Base-by-base conservation (phyloP, 352 stramenopile genomes). In the Globisporangium ultimum region DNA sequence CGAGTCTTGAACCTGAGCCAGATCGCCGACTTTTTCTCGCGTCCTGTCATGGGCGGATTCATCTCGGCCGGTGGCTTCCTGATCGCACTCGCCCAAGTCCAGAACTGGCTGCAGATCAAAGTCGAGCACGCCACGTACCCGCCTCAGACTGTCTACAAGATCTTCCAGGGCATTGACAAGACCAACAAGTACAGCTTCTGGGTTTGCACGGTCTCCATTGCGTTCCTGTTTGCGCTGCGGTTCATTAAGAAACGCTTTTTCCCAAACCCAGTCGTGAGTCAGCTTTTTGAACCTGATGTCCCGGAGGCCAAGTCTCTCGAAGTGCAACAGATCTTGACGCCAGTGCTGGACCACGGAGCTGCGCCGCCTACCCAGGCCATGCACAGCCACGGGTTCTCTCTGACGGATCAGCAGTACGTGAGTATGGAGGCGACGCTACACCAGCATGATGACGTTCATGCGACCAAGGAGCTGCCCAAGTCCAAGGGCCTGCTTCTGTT, bases 31-130 rank as follows among this genome's bases (percentile, higher is more conserved):
- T 95, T 98, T 67, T 83, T 97, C 61, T 91, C 82, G 0, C 81
- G 93, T 53, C 86, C 91, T 2, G 88, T 97, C 51, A 82, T 97
- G 63, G 89, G 80, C 12, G 89, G 89, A 36, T 98, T 98, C 66
- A 95, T 93, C 47, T 93, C 80, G 13, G 89, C 74, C 38, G 87
- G 84, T 6, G 85, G 87, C 20, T 72, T 98, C 43, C 80, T 96
- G 55, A 98, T 98, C 70, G 88, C 80, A 24, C 76, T 92, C 32
- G 93, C 83, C n/a, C 87, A 98, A 70, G 60, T 97, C 11, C 86
- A 88, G 51, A 88, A 88, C 59, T 79, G 89, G 50, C 74, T 97
- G 48, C 79, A 78, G 15, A 76, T 96, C 58, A 77, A 70, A 20
- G 61, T 92, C 59, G 55, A 75, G 51, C 51, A 68, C 67, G 64